These are phyloP conservation scores for Tolypocladium sp. DNA, from an alignment of 2,329 filamentous ascomycete species.

Conservation along the genomic window DNA sequence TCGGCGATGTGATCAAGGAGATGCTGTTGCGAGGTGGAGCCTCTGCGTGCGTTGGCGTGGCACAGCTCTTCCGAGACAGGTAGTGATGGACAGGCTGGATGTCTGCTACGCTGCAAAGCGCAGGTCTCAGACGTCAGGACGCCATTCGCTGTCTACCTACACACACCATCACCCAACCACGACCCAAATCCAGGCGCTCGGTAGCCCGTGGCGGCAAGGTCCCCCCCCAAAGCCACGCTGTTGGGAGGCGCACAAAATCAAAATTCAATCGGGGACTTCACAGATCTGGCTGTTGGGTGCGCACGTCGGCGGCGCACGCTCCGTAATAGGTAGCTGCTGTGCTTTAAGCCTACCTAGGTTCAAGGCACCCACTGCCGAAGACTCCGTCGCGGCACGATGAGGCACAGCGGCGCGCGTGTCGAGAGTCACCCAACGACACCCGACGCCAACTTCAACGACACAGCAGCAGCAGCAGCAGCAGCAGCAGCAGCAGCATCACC, in stretches of 20 bases:
- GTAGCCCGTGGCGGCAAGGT: neutral
- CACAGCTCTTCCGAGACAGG: neutral
- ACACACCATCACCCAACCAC: neutral
- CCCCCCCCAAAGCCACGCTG: neutral
- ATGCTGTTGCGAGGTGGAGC: neutral
- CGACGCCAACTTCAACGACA: neutral
- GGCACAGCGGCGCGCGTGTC: neutral
- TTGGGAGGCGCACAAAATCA: neutral
- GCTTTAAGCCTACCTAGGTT: too few species aligned
- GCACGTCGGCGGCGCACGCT: neutral
- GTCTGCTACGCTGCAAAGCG: neutral
- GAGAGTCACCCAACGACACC: neutral
- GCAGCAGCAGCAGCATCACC: neutral
- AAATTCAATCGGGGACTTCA: neutral
- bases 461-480: neutral
- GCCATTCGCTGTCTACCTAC: neutral
- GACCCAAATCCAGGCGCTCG: neutral
- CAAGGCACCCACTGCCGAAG: neutral
- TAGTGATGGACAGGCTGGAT: neutral
- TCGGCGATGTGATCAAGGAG: neutral
- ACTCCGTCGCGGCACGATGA: neutral
- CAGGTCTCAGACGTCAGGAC: neutral
- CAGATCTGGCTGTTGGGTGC: neutral
- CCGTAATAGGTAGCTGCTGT: too few species aligned
- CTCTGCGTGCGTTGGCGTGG: neutral